phyloP scores from a whole-genome alignment of 2,329 filamentous ascomycete species.

The Cordyceps fumosorosea region DNA sequence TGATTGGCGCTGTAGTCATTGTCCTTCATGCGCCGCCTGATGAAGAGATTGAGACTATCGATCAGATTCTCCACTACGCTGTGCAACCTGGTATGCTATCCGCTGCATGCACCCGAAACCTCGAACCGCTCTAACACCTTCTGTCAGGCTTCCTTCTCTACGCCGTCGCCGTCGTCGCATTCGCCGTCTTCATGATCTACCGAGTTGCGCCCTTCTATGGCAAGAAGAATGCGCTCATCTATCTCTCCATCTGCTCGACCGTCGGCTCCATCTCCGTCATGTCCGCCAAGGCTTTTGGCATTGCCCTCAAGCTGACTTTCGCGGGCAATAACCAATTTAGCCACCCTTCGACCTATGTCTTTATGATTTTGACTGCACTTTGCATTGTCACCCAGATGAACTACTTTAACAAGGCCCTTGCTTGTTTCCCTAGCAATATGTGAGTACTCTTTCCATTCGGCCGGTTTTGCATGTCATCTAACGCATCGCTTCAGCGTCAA shows the following conservation, averaged over 20 bases:
- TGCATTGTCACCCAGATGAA: conserved; percentile 99
- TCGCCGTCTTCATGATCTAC: conserved; percentile 94
- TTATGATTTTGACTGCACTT: conserved; percentile 84
- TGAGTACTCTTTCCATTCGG: conserved; percentile 39
- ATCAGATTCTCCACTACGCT: conserved; percentile 85
- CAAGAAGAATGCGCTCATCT: conserved; percentile 92
- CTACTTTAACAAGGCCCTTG: conserved; percentile 98
- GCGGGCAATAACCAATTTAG: conserved; percentile 91
- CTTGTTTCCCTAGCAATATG: conserved; percentile 96
- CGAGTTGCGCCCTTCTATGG: conserved; percentile 82
- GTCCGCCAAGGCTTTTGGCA: conserved; percentile 98
- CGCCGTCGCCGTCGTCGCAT: conserved; percentile 69
- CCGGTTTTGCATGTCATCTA: conserved; percentile 17
- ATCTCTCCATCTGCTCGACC: conserved; percentile 94
- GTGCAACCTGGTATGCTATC: conserved; percentile 70
- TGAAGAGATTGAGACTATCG: conserved; percentile 82
- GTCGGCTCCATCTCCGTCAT: conserved; percentile 97
- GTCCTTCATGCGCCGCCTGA: conserved; percentile 95
- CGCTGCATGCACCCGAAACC: not conserved
- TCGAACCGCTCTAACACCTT: conserved; percentile 14
- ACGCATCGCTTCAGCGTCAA: conserved; percentile 63
- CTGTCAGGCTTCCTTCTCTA: conserved; percentile 79
- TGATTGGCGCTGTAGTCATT: conserved; percentile 95
- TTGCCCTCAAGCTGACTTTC: conserved; percentile 92
- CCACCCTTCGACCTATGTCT: conserved; percentile 94